phyloP scores from a whole-genome alignment of 2,329 filamentous ascomycete species.

The Exophiala sideris region DNA sequence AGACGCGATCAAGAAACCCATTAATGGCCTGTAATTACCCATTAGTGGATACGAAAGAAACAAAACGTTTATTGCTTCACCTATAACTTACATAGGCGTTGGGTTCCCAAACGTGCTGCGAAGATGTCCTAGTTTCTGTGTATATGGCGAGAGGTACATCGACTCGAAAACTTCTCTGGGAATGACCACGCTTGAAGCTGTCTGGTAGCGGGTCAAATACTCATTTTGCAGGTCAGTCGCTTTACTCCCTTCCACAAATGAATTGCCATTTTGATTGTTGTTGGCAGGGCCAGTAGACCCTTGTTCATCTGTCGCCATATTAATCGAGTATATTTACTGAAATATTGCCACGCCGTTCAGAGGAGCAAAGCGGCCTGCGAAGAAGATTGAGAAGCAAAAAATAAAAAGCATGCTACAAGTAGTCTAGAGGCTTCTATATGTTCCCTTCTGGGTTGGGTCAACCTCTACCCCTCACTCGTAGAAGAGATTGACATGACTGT shows the following conservation, averaged over 20 bases:
- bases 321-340: not conserved
- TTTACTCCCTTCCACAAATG: not conserved
- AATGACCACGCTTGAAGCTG: conserved; percentile 11
- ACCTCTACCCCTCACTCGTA: not conserved
- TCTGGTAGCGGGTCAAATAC: conserved; percentile 11
- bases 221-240: conserved; percentile 5
- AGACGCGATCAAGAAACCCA: conserved; percentile 41
- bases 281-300: not conserved
- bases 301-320: not conserved
- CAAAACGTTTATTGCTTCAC: not conserved
- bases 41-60: not conserved
- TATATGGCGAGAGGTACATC: conserved; percentile 7
- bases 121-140: conserved; percentile 5
- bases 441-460: not conserved
- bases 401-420: no score
- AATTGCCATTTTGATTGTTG: not conserved
- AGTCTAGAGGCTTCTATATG: no score
- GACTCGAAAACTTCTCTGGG: conserved; percentile 12
- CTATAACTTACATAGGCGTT: conserved; percentile 30
- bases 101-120: conserved; percentile 29
- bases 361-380: not conserved
- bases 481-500: not conserved
- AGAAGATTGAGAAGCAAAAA: not conserved
- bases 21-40: conserved; percentile 6
- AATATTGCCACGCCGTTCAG: not conserved